Conservation (phyloP, 1,284 basidiomycete species). For the Phellinidium pouzarii region DNA sequence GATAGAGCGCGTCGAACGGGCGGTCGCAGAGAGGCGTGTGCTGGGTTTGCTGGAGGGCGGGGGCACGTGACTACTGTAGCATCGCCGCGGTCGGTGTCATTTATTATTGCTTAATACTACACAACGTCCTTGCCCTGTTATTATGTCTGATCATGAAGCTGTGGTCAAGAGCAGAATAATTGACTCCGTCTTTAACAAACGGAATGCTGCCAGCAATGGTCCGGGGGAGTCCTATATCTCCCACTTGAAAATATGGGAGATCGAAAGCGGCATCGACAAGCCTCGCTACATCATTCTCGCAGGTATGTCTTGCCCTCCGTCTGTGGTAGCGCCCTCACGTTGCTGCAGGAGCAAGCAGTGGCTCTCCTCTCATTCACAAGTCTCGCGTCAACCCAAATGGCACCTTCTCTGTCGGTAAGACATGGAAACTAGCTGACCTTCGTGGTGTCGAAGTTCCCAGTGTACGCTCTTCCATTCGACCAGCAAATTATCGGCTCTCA, state of each 20-base stretch:
- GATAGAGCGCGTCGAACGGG: conserved; percentile 43
- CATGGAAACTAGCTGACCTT: conserved; percentile 85
- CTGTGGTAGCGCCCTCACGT: not conserved
- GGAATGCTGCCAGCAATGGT: conserved; percentile 47
- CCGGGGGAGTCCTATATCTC: conserved; percentile 75
- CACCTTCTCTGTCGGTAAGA: conserved; percentile 95
- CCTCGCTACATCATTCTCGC: conserved; percentile 83
- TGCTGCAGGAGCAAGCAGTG: conserved; percentile 52
- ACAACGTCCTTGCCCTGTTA: not conserved
- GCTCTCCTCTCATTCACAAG: conserved; percentile 82
- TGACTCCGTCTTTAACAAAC: conserved; percentile 73
- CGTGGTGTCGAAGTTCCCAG: conserved; percentile 69
- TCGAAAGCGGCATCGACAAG: conserved; percentile 51
- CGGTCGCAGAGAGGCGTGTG: conserved; percentile 37
- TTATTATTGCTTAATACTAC: not conserved
- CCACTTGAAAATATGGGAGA: conserved; percentile 88
- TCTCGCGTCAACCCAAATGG: conserved; percentile 94
- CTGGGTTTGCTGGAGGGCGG: conserved; percentile 40
- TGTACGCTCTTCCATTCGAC: conserved; percentile 38
- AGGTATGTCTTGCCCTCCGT: conserved; percentile 49
- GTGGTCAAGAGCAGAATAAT: conserved; percentile 61
- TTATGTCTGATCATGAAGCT: conserved; percentile 51
- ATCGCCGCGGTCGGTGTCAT: not conserved
- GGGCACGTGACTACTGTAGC: conserved; percentile 19
- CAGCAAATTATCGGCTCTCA: not conserved